phyloP scores from a whole-genome alignment of 768 basidiomycete genomes.

The Xerocomellus chrysenteron region DNA sequence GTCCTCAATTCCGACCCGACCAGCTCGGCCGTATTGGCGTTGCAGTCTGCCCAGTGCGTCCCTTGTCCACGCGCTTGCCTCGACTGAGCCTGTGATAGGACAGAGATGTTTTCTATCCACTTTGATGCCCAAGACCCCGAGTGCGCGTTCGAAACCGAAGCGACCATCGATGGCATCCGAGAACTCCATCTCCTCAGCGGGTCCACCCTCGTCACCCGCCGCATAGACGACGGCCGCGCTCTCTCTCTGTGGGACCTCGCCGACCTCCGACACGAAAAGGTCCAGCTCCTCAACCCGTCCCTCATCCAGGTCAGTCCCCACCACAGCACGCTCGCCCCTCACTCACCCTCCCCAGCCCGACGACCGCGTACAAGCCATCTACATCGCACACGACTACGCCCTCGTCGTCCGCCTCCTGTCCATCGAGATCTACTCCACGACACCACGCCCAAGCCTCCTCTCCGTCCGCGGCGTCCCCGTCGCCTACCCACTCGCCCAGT shows the following conservation, averaged over 20 bases:
- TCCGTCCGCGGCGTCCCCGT: constrained; percentile 15
- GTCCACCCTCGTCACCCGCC: constrained; percentile 39
- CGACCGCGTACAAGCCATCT: constrained; percentile 40
- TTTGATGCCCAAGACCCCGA: constrained; percentile 36
- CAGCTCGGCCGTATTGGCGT: constrained; percentile 38
- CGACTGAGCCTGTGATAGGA: constrained; percentile 25
- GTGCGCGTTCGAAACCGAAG: constrained; percentile 37
- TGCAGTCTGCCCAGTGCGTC: constrained; percentile 44
- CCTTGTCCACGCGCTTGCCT: background rate
- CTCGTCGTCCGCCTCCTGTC: constrained; percentile 44
- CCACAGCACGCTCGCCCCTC: background rate
- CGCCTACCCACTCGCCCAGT: constrained; percentile 44
- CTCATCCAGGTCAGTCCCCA: constrained; percentile 30
- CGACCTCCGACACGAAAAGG: constrained; percentile 26
- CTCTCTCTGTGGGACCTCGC: constrained; percentile 39
- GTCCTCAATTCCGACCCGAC: constrained; percentile 43
- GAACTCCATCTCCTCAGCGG: constrained; percentile 38
- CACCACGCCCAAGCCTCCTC: constrained; percentile 22
- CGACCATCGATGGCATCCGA: constrained; percentile 33
- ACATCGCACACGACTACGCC: constrained; percentile 44
- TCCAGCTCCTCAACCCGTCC: constrained; percentile 39
- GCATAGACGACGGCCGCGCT: constrained; percentile 25
- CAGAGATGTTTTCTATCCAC: constrained; percentile 44
- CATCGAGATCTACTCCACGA: constrained; percentile 44
- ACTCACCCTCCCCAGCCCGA: constrained; percentile 27